Evolutionary conservation across 768 basidiomycete species (phyloP), one percentile per base, ranked within the genome.

Genomic region (Sporobolomyces roseus): DNA sequence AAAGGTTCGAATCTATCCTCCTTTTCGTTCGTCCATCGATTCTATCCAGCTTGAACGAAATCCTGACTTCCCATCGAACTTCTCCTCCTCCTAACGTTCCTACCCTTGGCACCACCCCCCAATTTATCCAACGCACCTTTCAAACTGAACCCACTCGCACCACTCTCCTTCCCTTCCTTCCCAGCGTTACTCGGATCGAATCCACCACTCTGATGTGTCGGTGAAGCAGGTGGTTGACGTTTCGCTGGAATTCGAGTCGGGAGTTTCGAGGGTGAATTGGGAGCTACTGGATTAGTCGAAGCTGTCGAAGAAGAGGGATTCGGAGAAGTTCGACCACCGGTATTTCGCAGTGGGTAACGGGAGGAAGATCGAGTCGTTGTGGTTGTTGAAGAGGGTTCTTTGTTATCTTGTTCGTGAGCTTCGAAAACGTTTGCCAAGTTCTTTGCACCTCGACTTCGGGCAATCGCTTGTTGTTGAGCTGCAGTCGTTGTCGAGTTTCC

Each of bases 341-440:
- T 60, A 49, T 64, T 66, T 9, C 70, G 50, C 6, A 67, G 51
- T 19, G 66, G 54, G 49, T 68, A 68, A 9, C 71, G 63, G 29
- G 45, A 32, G 36, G n/a, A n/a, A n/a, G n/a, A n/a, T n/a, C 63
- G 66, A 2, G 36, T 59, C 5, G 50, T 38, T 32, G 43, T 32
- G 4, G 33, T 27, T 23, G 30, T 55, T 2, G 32, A 30, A 0
- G 38, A 21, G 2, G 41, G 12, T 33, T 21, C 30, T 6, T 30
- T 6, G 21, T 33, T 33, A 21, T 14, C 19, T 23, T 6, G 35
- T 32, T 8, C 43, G 14, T 43, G 21, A 16, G 65, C 21, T 54
- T 72, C 71, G 32, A 72, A 65, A 1, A 72, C 66, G 2, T 58
- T 67, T 25, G 52, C 55, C 46, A 72, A 65, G 63, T 72, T 60